Evolutionary conservation across 768 basidiomycete species (phyloP).

Genomic region (Scleroderma citrinum): DNA sequence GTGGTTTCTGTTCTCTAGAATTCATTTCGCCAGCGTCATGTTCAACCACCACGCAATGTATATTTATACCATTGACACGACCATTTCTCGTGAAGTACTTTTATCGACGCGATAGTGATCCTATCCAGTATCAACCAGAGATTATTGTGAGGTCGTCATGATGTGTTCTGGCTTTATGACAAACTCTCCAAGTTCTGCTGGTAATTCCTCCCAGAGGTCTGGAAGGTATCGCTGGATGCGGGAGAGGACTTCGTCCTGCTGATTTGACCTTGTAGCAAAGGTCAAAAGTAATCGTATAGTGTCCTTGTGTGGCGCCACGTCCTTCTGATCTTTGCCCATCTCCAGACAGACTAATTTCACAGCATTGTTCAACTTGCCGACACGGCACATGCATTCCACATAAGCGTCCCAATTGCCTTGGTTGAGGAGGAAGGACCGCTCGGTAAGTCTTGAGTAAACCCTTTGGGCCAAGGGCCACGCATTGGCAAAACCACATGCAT

Average conservation of each 20-base stretch:
- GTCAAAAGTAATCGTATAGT: conserved; percentile 49
- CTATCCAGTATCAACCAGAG: conserved; percentile 5
- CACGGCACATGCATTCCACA: conserved; percentile 81
- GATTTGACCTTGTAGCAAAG: conserved; percentile 41
- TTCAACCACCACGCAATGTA: conserved; percentile 60
- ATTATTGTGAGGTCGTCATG: conserved; percentile 12
- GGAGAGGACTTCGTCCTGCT: conserved; percentile 39
- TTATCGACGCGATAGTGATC: background rate
- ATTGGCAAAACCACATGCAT: conserved; percentile 68
- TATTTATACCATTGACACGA: conserved; percentile 25
- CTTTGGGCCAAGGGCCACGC: conserved; percentile 46
- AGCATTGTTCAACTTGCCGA: conserved; percentile 62
- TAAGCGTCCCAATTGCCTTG: conserved; percentile 74
- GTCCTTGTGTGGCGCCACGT: conserved; percentile 42
- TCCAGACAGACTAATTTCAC: conserved; percentile 54
- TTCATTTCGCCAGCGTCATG: conserved; percentile 40
- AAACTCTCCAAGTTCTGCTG: conserved; percentile 16
- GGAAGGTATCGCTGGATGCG: conserved; percentile 40
- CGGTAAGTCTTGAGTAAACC: conserved; percentile 48
- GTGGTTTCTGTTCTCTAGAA: conserved; percentile 49
- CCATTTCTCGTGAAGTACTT: conserved; percentile 4
- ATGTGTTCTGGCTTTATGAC: conserved; percentile 16
- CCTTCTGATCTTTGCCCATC: conserved; percentile 47
- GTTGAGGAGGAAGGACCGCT: conserved; percentile 48
- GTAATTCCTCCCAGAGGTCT: conserved; percentile 27